Percentiles rank a stretch among this genome's conserved stretches.
These are phyloP conservation scores for Fusarium buxicola DNA, from an alignment of 2,329 filamentous ascomycete genomes.

Conservation along the genomic window DNA sequence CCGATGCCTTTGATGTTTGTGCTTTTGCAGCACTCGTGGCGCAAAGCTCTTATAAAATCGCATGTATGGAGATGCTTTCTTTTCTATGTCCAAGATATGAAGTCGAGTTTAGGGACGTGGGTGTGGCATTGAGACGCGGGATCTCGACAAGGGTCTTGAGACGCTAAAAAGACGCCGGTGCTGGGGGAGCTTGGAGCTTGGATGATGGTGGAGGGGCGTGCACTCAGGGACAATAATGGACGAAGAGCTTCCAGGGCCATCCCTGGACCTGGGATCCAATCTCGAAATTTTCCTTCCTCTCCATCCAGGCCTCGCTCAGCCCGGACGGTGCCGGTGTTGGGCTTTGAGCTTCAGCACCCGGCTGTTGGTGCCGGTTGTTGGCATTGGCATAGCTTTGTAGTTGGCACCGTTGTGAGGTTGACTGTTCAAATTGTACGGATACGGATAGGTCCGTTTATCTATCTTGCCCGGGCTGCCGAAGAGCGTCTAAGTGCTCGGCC, in stretches of 20 bases:
- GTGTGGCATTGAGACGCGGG: slow-evolving; percentile 48
- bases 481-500: neutral
- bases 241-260: slow-evolving; percentile 36
- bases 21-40: slow-evolving; percentile 1
- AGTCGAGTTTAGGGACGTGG: slow-evolving; percentile 46
- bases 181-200: slow-evolving; percentile 40
- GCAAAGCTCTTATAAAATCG: slow-evolving; percentile 6
- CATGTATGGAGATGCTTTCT: slow-evolving; percentile 30
- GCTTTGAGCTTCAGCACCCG: slow-evolving; percentile 40
- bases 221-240: slow-evolving; percentile 21
- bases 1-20: slow-evolving; percentile 8
- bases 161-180: slow-evolving; percentile 46
- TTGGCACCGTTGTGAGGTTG: slow-evolving; percentile 12
- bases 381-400: slow-evolving; percentile 30
- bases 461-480: slow-evolving; percentile 5
- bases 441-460: slow-evolving; percentile 2
- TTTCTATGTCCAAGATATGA: slow-evolving; percentile 39
- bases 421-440: slow-evolving; percentile 7
- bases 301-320: slow-evolving; percentile 40
- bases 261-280: slow-evolving; percentile 44
- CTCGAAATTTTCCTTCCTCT: slow-evolving; percentile 43
- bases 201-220: slow-evolving; percentile 42
- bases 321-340: slow-evolving; percentile 44
- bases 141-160: slow-evolving; percentile 45
- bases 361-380: slow-evolving; percentile 43